Evolutionary conservation across 2,329 filamentous ascomycete genomes (phyloP).

Genomic region (Cercospora nicotianae): DNA sequence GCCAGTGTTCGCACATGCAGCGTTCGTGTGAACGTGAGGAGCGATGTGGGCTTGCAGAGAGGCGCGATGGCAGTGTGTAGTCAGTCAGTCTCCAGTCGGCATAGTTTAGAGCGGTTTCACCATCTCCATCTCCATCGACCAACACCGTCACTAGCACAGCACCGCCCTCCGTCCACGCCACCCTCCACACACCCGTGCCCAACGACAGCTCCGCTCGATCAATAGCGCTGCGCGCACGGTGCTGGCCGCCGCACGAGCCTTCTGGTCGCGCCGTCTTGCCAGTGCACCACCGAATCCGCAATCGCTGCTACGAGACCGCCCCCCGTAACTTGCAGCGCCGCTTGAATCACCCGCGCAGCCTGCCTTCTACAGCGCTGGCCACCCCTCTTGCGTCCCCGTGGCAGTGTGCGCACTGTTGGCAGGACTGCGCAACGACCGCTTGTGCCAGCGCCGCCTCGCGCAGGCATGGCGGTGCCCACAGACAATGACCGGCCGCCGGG

Average conservation of each 20-base stretch:
- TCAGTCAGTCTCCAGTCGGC: constrained; percentile 1
- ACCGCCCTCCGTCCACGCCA: neutral
- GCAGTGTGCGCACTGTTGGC: constrained; percentile 14
- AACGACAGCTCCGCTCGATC: neutral
- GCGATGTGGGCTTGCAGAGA: neutral
- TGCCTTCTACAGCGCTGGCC: neutral
- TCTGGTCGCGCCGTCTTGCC: constrained; percentile 1
- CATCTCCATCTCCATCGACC: constrained; percentile 6
- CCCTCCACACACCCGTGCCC: neutral
- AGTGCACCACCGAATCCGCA: neutral
- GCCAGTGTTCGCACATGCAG: neutral
- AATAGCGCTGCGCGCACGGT: neutral
- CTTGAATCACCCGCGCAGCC: neutral
- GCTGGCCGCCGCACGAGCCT: neutral
- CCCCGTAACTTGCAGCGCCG: neutral
- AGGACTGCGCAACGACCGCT: constrained; percentile 14
- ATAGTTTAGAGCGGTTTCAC: constrained; percentile 8
- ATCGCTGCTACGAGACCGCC: constrained; percentile 1
- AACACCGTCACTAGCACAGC: neutral
- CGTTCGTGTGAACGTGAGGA: constrained; percentile 2
- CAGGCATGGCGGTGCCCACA: constrained; percentile 35
- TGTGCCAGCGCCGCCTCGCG: constrained; percentile 19
- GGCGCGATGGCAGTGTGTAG: neutral
- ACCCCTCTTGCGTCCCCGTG: neutral
- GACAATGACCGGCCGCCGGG: constrained; percentile 31